Evolutionary conservation across 306 rosid species (phyloP), one percentile per base, ranked within the genome.

Genomic region (Calophaca sinica): DNA sequence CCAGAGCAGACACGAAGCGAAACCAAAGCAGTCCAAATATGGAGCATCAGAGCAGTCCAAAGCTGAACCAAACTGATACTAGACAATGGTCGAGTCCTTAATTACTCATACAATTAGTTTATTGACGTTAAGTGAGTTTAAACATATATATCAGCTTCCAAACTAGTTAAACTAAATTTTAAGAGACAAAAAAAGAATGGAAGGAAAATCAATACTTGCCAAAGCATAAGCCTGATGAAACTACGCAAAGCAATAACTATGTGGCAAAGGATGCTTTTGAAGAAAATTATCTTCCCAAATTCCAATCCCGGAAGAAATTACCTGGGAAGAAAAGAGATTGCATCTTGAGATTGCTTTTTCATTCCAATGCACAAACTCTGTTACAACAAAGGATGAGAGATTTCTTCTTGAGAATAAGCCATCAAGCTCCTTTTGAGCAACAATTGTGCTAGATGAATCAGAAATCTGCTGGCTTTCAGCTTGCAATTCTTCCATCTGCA

Each of bases 291-390:
- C 61, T 61, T 58, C 51, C 4, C 48, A 51, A 45, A 67, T 80
- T 59, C 45, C 39, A 42, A 74, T 77, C 59, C 72, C 28, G 50
- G 8, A 69, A 64, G 51, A 26, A 70, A 76, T 80, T 85, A 92
- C 99, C 87, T 92, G 99, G 79, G 97, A 83, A 71, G 97, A n/a
- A n/a, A n/a, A n/a, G n/a, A n/a, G n/a, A n/a, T n/a, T n/a, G n/a
- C n/a, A n/a, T n/a, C n/a, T n/a, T 74, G 96, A 59, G 83, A 94
- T 85, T 81, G 99, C 96, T 88, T 94, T 97, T 86, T 94, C 99
- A 84, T 94, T 94, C 99, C 99, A 94, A 14, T 93, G 96, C 53
- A 90, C 96, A 87, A 94, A 92, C 87, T 94, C 97, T 70, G 99
- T 94, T 51, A 94, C 96, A 79, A 92, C 92, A 75, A n/a, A n/a